Percentiles rank a stretch among this genome's conserved stretches.
Evolutionary conservation across 306 rosid species (phyloP).

Genomic region (Mimosa bimucronata): DNA sequence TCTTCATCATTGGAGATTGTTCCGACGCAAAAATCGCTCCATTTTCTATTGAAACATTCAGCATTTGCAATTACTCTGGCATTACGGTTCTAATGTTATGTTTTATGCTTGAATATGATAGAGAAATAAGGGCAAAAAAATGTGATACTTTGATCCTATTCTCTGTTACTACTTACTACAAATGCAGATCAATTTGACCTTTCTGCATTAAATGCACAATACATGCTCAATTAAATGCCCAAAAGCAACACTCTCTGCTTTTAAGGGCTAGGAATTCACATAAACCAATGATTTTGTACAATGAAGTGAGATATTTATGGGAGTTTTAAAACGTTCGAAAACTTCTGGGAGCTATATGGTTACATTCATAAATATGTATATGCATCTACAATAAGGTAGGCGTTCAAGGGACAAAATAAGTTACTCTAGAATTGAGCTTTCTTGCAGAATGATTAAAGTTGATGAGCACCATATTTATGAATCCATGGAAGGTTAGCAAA

Average conservation of each 20-base stretch:
- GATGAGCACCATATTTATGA: constrained; percentile 37
- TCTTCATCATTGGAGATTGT: not conserved
- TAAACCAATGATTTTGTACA: constrained; percentile 1
- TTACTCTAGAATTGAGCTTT: constrained; percentile 18
- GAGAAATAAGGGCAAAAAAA: not conserved
- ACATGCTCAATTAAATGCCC: constrained; percentile 4
- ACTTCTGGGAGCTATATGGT: not conserved
- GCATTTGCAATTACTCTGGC: not conserved
- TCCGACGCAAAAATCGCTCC: not conserved
- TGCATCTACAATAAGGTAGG: constrained; percentile 20
- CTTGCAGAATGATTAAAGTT: constrained; percentile 27
- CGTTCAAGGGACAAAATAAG: constrained; percentile 26
- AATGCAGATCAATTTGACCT: not conserved
- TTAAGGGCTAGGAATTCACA: constrained; percentile 24
- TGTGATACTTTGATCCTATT: not conserved
- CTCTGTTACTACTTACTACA: not conserved
- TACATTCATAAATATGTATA: constrained; percentile 6
- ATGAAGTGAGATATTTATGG: not conserved
- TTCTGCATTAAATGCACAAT: constrained; percentile 1
- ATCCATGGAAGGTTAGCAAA: constrained; percentile 28
- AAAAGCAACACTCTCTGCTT: constrained; percentile 14
- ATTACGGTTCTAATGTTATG: not conserved
- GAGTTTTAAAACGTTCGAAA: not conserved
- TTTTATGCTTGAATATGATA: not conserved
- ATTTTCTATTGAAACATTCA: not conserved